Percentiles rank a stretch among this genome's conserved stretches.
These are phyloP conservation scores for Candida maris DNA, from an alignment of 805 yeast species.

Conservation along the genomic window DNA sequence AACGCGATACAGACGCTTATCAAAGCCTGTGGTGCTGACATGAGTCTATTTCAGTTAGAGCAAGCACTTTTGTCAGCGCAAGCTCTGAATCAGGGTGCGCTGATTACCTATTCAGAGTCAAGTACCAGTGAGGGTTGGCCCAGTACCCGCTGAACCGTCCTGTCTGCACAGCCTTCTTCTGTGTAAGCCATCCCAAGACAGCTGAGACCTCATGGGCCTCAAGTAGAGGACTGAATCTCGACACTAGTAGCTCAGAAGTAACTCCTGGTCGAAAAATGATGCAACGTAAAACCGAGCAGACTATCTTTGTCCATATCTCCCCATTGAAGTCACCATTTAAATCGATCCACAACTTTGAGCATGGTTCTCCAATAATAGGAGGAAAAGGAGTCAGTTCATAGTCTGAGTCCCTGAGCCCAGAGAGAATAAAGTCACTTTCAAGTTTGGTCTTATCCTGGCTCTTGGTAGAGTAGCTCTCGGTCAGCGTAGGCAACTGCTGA, in stretches of 20 bases:
- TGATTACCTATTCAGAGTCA: conserved; percentile 11
- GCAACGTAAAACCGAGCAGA: conserved; percentile 43
- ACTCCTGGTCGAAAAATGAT: conserved; percentile 58
- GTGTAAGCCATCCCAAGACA: conserved; percentile 43
- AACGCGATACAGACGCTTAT: too few species aligned
- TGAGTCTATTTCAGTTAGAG: too few species aligned
- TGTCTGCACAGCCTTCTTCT: conserved; percentile 34
- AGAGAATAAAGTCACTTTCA: conserved; percentile 58
- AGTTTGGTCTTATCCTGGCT: conserved; percentile 62
- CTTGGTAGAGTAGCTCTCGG: conserved; percentile 71
- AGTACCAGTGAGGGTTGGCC: conserved; percentile 44
- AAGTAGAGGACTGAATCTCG: conserved; percentile 28
- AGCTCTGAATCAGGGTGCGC: too few species aligned
- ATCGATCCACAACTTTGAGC: conserved; percentile 71
- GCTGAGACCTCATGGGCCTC: conserved; percentile 36
- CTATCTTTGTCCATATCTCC: conserved; percentile 55
- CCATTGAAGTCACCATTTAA: conserved; percentile 56
- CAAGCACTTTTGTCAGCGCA: too few species aligned
- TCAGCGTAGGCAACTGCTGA: conserved; percentile 42
- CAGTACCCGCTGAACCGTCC: conserved; percentile 40
- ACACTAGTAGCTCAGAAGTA: conserved; percentile 20
- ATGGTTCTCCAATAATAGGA: conserved; percentile 58
- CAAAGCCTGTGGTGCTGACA: too few species aligned
- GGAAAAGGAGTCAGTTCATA: conserved; percentile 28
- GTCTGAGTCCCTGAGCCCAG: conserved; percentile 15